Evolutionary conservation across 208 protist genomes (phyloP), one percentile per base, ranked within the genome.

Genomic region (Porcisia deanei): DNA sequence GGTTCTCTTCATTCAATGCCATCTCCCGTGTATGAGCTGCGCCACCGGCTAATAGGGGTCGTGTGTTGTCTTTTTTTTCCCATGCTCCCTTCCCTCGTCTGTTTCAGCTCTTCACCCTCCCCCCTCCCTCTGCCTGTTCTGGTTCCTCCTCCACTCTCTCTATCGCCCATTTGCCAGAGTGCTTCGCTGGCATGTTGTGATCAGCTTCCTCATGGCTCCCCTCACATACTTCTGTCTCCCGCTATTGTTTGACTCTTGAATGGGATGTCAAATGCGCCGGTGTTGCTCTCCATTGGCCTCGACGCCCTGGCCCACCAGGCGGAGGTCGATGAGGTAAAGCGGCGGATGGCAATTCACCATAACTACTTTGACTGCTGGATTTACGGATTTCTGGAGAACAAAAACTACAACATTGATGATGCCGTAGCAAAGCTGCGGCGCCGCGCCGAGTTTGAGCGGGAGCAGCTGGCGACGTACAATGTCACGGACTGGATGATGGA

Each of bases 301-400:
- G 64, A 75, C 16, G 88, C 90, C 55, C 82, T 88, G 14, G 81
- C 88, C 4, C 87, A 94, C 76, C 88, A 88, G 60, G 52, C 79
- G 4, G 80, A 93, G 71, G 74, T 96, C 20, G 88, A 94, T 25
- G 85, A 90, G 71, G 82, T 96, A 65, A 91, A 91, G 74, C 60
- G 65, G 14, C 81, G 85, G 52, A 65, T 96, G 39, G 84, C 82
- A 66, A 91, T 96, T 59, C 59, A 55, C 22, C 87, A 93, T 83
- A 76, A 85, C 67, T 88, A 94, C 71, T 94, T 94, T 43, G 90
- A 94, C 69, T 90, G 88, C 77, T 96, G 92, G 90, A 87, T 96
- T 22, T 96, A 89, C 66, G 87, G 87, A 2, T 96, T 96, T 66
- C 74, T 96, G 22, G 88, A 96, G 70, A 96, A 96, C 79, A 96